Conservation (phyloP, 345 rosid genomes). For the Arabidopsis thaliana region TAIR10.1 NC_003074.8:13048001-13048500, state of each 20-base stretch:
- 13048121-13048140: constrained; percentile 75
- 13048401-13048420: constrained; percentile 62
- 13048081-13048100: constrained; percentile 80
- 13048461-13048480: neutral
- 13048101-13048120: constrained; percentile 69
- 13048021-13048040: constrained; percentile 84
- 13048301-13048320: constrained; percentile 52
- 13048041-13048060: constrained; percentile 95
- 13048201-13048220: constrained; percentile 49
- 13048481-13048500: constrained; percentile 13
- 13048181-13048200: constrained; percentile 77
- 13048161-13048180: constrained; percentile 81
- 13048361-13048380: constrained; percentile 73
- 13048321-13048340: constrained; percentile 53
- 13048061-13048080: constrained; percentile 68
- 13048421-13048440: neutral
- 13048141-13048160: constrained; percentile 80
- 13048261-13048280: constrained; percentile 76
- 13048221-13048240: constrained; percentile 63
- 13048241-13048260: constrained; percentile 86
- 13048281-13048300: constrained; percentile 68
- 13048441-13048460: neutral
- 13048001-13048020: constrained; percentile 81
- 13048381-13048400: constrained; percentile 85
- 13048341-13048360: constrained; percentile 75